phyloP scores from a whole-genome alignment of 352 stramenopile genomes.

The Blastocystis sp. region DNA sequence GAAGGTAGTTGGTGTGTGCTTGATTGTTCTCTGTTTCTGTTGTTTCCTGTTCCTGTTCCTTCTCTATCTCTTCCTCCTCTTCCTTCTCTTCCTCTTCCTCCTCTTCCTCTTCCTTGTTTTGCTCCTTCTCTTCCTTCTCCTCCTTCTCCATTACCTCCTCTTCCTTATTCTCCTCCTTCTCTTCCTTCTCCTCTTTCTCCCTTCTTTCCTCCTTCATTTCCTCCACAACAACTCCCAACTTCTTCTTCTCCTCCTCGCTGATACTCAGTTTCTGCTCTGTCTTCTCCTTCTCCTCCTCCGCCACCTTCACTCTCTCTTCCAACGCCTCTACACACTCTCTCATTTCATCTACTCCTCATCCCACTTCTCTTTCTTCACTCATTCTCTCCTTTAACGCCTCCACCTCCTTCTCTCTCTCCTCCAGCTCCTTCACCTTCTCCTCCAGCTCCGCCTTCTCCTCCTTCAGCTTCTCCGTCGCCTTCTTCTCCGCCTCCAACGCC shows the following conservation, averaged over 20 bases:
- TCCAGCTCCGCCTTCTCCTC: background rate
- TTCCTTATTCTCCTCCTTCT: background rate
- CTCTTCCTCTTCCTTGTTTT: background rate
- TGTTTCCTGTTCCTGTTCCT: background rate
- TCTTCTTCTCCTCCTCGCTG: background rate
- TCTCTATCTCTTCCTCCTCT: background rate
- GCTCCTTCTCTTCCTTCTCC: background rate
- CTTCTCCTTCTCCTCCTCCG: background rate
- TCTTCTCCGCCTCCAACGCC: background rate
- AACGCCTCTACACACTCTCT: background rate
- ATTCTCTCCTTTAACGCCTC: background rate
- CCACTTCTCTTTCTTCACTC: constrained; percentile 3
- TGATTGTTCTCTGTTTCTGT: constrained; percentile 1
- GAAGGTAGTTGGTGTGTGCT: constrained; percentile 9
- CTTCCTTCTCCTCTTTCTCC: background rate
- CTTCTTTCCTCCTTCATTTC: background rate
- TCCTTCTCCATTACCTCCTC: too few species aligned
- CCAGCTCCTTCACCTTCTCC: background rate
- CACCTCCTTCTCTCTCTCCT: background rate
- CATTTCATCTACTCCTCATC: background rate
- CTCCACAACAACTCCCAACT: background rate
- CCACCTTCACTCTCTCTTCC: background rate
- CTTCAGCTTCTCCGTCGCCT: background rate
- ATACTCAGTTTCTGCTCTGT: background rate
- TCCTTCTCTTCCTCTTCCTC: background rate